phyloP scores from a whole-genome alignment of 805 yeast genomes.

The Candida xyloterini region DNA sequence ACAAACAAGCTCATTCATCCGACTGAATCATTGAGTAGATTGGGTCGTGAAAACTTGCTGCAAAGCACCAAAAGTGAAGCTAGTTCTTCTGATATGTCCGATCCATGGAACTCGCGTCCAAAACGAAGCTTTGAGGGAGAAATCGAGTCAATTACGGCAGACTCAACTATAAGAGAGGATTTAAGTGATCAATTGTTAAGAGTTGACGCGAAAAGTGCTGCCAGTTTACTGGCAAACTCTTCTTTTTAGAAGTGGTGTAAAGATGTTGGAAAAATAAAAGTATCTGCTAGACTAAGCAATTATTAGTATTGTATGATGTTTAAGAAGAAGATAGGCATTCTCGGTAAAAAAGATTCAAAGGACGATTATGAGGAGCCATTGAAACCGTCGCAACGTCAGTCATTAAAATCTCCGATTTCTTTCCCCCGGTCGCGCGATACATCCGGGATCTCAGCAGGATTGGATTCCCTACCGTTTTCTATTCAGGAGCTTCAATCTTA shows the following conservation, averaged over 20 bases:
- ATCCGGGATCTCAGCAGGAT: constrained; percentile 30
- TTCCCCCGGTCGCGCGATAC: constrained; percentile 7
- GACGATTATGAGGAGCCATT: constrained; percentile 4
- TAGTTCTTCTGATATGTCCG: constrained; percentile 17
- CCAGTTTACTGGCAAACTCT: constrained; percentile 72
- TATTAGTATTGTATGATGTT: constrained; percentile 12
- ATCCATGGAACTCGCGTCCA: constrained; percentile 36
- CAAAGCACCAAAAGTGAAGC: constrained; percentile 15
- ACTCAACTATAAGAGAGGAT: constrained; percentile 10
- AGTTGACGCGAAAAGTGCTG: constrained; percentile 83
- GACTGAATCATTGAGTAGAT: constrained; percentile 52
- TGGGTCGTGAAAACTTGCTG: constrained; percentile 69
- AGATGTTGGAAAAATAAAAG: constrained; percentile 4
- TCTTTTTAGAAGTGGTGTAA: constrained; percentile 45
- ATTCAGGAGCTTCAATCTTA: constrained; percentile 37
- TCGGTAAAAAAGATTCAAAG: constrained; percentile 14
- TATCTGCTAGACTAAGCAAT: constrained; percentile 3
- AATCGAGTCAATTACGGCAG: constrained; percentile 12
- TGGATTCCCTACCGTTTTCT: constrained; percentile 28
- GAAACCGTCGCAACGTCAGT: constrained; percentile 9
- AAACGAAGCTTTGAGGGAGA: constrained; percentile 24
- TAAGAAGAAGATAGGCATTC: constrained; percentile 18
- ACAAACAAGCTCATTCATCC: constrained; percentile 43
- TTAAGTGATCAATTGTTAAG: constrained; percentile 34
- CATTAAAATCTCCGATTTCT: constrained; percentile 12